Conservation (phyloP, 2,329 filamentous ascomycete genomes). For the Beauveria asiatica region DNA sequence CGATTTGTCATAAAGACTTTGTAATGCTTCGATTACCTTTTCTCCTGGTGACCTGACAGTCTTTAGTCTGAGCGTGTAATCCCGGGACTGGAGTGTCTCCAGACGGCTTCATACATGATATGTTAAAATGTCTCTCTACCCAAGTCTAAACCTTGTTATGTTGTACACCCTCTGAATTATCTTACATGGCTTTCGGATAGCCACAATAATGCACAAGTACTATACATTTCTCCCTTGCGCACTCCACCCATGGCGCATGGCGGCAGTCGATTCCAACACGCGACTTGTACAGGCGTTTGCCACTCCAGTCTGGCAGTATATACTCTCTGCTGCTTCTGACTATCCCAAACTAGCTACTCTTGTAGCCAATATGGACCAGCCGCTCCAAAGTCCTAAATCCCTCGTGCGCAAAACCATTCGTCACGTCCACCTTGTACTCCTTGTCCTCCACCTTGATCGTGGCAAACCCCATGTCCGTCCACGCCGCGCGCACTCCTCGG, state of each 20-base stretch:
- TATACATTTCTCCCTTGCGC: not conserved
- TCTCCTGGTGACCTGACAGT: too few species aligned
- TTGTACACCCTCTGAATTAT: not conserved
- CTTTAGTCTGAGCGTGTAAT: too few species aligned
- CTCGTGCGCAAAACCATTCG: conserved; percentile 49
- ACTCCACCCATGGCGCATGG: not conserved
- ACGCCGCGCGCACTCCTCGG: conserved; percentile 37
- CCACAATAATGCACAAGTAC: not conserved
- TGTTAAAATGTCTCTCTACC: too few species aligned
- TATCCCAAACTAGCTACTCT: not conserved
- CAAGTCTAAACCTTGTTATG: not conserved
- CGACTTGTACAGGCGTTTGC: not conserved
- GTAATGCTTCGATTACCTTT: too few species aligned
- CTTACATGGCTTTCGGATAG: not conserved
- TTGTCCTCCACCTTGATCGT: conserved; percentile 38
- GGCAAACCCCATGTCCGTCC: conserved; percentile 49
- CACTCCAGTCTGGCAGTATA: not conserved
- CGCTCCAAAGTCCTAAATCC: conserved; percentile 50
- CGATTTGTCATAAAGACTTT: not conserved
- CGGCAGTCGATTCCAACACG: not conserved
- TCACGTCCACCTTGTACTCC: conserved; percentile 50
- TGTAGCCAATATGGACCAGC: conserved; percentile 31
- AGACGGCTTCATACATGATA: not conserved
- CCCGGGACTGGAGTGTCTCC: too few species aligned
- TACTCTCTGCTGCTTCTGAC: not conserved